Evolutionary conservation across 2,329 filamentous ascomycete species (phyloP), one percentile per base, ranked within the genome.

Genomic region (Neonectria hederae): DNA sequence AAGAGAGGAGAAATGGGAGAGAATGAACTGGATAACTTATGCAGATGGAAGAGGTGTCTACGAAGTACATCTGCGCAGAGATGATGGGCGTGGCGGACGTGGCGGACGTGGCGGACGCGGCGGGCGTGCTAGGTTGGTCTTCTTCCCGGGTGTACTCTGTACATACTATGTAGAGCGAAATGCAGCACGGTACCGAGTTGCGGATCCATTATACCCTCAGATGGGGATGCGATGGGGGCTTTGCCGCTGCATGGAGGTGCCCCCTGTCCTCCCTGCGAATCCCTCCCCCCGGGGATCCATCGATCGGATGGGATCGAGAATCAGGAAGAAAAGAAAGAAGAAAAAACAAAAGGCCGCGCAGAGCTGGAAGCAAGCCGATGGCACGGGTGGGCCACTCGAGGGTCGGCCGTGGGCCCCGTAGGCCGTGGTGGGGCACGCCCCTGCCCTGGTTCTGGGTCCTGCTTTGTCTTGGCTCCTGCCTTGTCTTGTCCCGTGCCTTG

Each of bases 261-360:
- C 17, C 38, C n/a, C n/a, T 19, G 8, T 35, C 17, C n/a, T n/a
- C 38, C 38, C n/a, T 71, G 14, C 14, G 69, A 72, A 74, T 9
- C n/a, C n/a, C n/a, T 13, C 8, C 2, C n/a, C 38, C 38, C 2
- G 38, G n/a, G 38, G 38, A 42, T 42, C 35, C 74, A 75, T 76
- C 72, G 76, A 78, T 78, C 76, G 76, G 35, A 77, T 73, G 69
- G 60, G 72, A 78, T 77, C 76, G 76, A 77, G 67, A 14, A 73
- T 42, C 38, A 42, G 38, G 9, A 42, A 19, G 38, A 42, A 21
- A 21, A 42, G n/a, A 42, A 42, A 40, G 8, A 19, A 40, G 17
- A 21, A 19, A 21, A 21, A 42, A 40, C 17, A 40, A 40, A 42
- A 38, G 35, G 14, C 14, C 14, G 35, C 35, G 35, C 14, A 38